phyloP scores from a whole-genome alignment of 78 protist species.

The Protostelium mycophagum region DNA sequence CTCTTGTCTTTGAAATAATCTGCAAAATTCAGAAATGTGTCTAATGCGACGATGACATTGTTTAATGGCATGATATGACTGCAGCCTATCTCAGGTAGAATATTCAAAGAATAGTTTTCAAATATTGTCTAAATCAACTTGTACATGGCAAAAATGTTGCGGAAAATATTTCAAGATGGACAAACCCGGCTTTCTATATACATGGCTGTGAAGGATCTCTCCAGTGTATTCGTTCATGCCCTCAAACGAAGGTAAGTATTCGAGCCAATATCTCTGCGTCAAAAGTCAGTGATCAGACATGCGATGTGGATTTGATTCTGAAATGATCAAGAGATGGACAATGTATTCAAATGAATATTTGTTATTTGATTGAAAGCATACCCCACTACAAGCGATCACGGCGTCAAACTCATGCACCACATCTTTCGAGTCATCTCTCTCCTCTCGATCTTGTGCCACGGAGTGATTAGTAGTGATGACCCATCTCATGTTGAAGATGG shows the following conservation, averaged over 20 bases:
- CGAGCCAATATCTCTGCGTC: neutral
- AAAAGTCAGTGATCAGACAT: too few species aligned
- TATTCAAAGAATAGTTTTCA: too few species aligned
- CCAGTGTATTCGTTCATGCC: neutral
- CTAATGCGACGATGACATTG: too few species aligned
- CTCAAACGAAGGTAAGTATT: neutral
- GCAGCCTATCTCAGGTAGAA: too few species aligned
- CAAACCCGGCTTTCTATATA: neutral
- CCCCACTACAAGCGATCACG: neutral
- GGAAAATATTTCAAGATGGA: too few species aligned
- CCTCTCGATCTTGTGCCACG: neutral
- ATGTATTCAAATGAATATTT: too few species aligned
- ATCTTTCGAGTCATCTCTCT: neutral
- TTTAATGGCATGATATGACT: neutral
- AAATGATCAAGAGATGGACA: too few species aligned
- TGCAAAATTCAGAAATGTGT: neutral
- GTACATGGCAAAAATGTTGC: too few species aligned
- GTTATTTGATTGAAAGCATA: too few species aligned
- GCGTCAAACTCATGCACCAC: neutral
- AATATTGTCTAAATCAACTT: too few species aligned
- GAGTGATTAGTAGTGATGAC: neutral
- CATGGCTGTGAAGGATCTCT: neutral
- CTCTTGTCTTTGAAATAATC: neutral
- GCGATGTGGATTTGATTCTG: too few species aligned
- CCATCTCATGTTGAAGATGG: neutral